Conservation (phyloP, 768 basidiomycete genomes). For the Pleurotus ostreatus region DNA sequence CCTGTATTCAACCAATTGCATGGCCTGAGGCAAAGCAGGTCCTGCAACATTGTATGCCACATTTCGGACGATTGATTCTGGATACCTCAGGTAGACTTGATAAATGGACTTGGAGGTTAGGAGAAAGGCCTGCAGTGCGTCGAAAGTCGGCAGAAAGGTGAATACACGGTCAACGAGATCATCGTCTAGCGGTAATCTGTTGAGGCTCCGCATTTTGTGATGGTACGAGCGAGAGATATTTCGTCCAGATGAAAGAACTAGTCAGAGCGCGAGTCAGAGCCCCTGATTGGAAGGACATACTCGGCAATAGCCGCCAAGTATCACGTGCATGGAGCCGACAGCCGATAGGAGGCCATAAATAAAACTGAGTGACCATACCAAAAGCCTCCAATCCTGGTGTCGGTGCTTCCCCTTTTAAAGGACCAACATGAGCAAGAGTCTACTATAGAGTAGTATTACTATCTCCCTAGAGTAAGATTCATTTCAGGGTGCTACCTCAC, state of each 20-base stretch:
- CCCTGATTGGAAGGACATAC: too few species aligned
- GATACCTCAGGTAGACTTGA: conserved; percentile 17
- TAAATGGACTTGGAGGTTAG: conserved; percentile 19
- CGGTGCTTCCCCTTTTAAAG: too few species aligned
- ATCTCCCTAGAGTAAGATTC: too few species aligned
- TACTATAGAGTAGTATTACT: too few species aligned
- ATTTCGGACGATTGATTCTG: conserved; percentile 17
- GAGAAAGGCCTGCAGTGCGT: conserved; percentile 13
- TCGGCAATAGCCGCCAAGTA: too few species aligned
- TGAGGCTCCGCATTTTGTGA: background rate
- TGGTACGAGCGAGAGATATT: too few species aligned
- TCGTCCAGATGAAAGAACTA: background rate
- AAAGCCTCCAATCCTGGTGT: too few species aligned
- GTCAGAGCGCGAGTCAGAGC: background rate
- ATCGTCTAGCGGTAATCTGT: conserved; percentile 15
- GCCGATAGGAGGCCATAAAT: too few species aligned
- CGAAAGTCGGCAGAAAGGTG: conserved; percentile 19
- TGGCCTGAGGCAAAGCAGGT: conserved; percentile 20
- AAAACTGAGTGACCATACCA: too few species aligned
- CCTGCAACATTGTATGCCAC: conserved; percentile 23
- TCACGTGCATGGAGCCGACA: too few species aligned
- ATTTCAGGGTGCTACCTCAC: too few species aligned
- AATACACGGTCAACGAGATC: conserved; percentile 22
- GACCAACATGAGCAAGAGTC: too few species aligned
- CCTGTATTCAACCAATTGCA: conserved; percentile 15